Percentiles rank a stretch among this genome's conserved stretches.
Conservation (phyloP, 2,329 filamentous ascomycete species). For the Tolypocladium nubicola region DNA sequence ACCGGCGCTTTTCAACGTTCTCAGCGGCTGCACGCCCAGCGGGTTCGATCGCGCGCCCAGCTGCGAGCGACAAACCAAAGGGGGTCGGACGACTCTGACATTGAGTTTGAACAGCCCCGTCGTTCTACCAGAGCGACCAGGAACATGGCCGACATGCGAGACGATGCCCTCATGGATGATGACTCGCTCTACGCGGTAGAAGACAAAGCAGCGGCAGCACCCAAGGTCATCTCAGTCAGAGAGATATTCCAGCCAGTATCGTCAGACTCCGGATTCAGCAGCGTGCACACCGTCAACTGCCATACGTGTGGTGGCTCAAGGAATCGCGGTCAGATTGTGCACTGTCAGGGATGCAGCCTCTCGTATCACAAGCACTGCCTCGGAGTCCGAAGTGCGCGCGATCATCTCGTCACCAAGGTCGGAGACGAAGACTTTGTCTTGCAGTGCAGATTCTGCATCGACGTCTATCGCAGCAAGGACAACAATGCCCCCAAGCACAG, state of each 20-base stretch:
- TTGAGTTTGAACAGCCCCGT: slow-evolving; percentile 42
- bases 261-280: slow-evolving; percentile 54
- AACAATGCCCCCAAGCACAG: slow-evolving; percentile 56
- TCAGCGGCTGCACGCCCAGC: slow-evolving; percentile 9
- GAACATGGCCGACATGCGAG: slow-evolving; percentile 33
- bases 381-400: slow-evolving; percentile 58
- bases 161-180: slow-evolving; percentile 46
- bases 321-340: slow-evolving; percentile 57
- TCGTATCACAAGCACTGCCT: slow-evolving; percentile 79
- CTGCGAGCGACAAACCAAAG: slow-evolving; percentile 4
- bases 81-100: slow-evolving; percentile 28
- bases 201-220: slow-evolving; percentile 29
- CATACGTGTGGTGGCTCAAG: slow-evolving; percentile 50
- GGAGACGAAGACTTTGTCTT: slow-evolving; percentile 68
- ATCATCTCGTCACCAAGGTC: slow-evolving; percentile 87
- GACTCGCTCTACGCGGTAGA: slow-evolving; percentile 43
- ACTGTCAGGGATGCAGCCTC: slow-evolving; percentile 83
- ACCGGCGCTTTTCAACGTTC: slow-evolving; percentile 10
- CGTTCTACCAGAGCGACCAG: slow-evolving; percentile 37
- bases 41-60: slow-evolving; percentile 4
- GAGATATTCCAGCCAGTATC: slow-evolving; percentile 62
- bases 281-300: slow-evolving; percentile 60
- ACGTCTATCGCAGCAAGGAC: slow-evolving; percentile 58
- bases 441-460: slow-evolving; percentile 81
- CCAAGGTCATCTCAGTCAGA: slow-evolving; percentile 53